Percentiles rank a stretch among this genome's conserved stretches.
These are phyloP conservation scores for Vitis amurensis DNA, from an alignment of 164 flowering plant species.

Conservation along the genomic window DNA sequence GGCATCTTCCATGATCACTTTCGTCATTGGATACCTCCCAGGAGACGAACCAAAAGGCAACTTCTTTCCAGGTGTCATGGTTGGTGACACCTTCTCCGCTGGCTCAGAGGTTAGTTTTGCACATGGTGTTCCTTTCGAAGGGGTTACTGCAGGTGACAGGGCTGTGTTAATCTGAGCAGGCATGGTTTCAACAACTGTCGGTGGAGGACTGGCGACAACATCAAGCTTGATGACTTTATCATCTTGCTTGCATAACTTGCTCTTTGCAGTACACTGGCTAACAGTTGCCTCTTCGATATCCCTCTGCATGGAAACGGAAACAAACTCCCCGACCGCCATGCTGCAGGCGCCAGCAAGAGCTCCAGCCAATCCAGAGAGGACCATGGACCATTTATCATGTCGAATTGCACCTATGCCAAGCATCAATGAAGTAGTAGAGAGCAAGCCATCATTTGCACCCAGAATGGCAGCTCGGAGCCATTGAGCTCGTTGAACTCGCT, in stretches of 20 bases:
- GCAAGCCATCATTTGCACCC: constrained; percentile 61
- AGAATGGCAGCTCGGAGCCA: constrained; percentile 70
- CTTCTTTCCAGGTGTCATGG: background rate
- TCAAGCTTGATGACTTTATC: background rate
- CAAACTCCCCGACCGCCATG: constrained; percentile 71
- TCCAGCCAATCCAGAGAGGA: constrained; percentile 67
- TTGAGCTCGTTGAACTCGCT: constrained; percentile 42
- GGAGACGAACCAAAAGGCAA: background rate
- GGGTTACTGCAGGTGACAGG: background rate
- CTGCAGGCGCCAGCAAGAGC: constrained; percentile 69
- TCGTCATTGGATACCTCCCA: background rate
- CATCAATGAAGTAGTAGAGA: constrained; percentile 63
- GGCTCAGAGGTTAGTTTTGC: too few species aligned
- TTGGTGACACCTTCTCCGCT: background rate
- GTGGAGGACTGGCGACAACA: background rate
- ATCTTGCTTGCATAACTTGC: background rate
- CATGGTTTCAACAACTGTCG: too few species aligned
- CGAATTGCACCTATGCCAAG: constrained; percentile 52
- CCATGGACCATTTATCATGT: constrained; percentile 42
- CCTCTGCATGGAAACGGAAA: constrained; percentile 60
- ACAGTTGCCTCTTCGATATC: constrained; percentile 37
- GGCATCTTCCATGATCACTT: constrained; percentile 2
- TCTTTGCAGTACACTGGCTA: background rate
- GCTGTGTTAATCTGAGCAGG: background rate
- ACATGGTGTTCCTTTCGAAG: too few species aligned